Evolutionary conservation across 331 rosid genomes (phyloP), one percentile per base, ranked within the genome.

Genomic region (Quercus lobata): DNA sequence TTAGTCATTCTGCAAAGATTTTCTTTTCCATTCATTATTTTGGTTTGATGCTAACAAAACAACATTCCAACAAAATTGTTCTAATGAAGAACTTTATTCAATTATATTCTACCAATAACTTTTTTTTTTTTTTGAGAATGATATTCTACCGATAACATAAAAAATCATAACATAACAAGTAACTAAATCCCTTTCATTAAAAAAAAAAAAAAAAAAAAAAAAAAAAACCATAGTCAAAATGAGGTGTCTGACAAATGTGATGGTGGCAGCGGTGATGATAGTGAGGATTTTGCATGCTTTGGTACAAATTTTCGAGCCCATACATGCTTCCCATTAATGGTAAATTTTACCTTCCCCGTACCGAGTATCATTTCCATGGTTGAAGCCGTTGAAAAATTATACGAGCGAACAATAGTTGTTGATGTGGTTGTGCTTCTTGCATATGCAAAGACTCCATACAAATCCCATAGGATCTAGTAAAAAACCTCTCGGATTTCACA

Each of bases 281-380:
- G 10, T 6, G 58, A 29, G 0, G 44, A 18, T 55, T 18, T 76
- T 1, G 81, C 1, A 6, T 83, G 81, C 55, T 84, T 93, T 0
- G 98, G 93, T 19, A 88, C 89, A 63, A 86, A 94, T 56, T 85
- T 89, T 16, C 97, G 27, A 14, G 88, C 92, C 94, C 98, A 94
- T 0, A 89, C 91, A 49, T 94, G 94, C 75, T 92, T 94, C 4
- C 97, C 97, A 63, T 88, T 91, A 73, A 94, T 92, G 1, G 87
- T 72, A 53, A 88, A 92, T 37, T 92, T 94, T 3, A 76, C 93
- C 30, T 84, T 92, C 1, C 12, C 24, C 35, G 44, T 70, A 2
- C 97, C 97, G 5, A 94, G 88, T 7, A 94, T 80, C 72, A 18
- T 12, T 1, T 89, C 88, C 77, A 91, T 83, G 54, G 85, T 80